Conservation (phyloP, 208 protist genomes). For the Tritrichomonas foetus region DNA sequence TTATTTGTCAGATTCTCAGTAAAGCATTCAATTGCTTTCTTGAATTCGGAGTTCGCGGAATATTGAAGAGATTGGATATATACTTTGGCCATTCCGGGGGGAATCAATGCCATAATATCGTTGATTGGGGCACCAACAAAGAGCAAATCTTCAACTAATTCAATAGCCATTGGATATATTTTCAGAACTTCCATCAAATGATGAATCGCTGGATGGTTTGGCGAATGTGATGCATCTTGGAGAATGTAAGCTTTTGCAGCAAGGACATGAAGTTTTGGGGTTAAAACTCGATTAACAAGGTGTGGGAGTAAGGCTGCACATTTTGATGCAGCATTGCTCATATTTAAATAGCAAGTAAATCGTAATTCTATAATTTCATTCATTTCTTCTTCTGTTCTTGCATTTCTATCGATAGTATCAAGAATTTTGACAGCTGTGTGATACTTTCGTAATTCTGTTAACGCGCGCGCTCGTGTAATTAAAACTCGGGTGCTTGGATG, state of each 20-base stretch:
- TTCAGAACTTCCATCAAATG: conserved; percentile 5
- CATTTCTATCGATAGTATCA: not conserved
- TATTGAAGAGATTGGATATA: not conserved
- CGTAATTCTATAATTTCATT: conserved; percentile 26
- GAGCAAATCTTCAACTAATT: not conserved
- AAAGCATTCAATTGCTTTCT: not conserved
- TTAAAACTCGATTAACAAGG: not conserved
- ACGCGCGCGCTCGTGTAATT: not conserved
- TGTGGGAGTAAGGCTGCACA: not conserved
- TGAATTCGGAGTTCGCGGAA: not conserved
- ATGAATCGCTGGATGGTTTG: conserved; percentile 27
- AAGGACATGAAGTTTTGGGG: conserved; percentile 14
- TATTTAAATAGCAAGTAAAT: not conserved
- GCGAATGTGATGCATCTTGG: not conserved
- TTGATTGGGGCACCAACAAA: not conserved
- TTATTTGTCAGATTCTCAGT: not conserved
- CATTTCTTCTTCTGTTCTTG: not conserved
- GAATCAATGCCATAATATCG: not conserved
- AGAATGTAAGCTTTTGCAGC: not conserved
- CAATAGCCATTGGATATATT: not conserved
- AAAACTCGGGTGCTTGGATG: not conserved
- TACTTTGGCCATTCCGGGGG: not conserved
- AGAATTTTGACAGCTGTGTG: not conserved
- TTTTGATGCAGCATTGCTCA: not conserved
- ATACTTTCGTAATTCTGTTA: not conserved